Percentiles rank a stretch among this genome's conserved stretches.
phyloP scores from a whole-genome alignment of 805 yeast genomes.

The Saturnispora sanitii region DNA sequence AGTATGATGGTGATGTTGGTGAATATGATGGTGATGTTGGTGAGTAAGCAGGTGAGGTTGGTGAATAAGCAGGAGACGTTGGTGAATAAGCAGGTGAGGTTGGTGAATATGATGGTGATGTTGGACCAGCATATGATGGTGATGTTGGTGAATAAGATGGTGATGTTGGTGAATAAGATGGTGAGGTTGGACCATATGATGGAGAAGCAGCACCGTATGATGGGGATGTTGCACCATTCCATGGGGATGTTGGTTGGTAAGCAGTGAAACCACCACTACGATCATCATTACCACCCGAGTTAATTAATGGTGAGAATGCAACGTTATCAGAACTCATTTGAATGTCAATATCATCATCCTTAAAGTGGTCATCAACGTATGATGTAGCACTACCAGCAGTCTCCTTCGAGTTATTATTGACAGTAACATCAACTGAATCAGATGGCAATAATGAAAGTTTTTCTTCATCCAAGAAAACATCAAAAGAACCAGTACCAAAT shows the following conservation, averaged over 20 bases:
- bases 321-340: conserved; percentile 45
- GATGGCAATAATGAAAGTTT: conserved; percentile 59
- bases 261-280: conserved; percentile 71
- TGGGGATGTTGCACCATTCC: conserved; percentile 44
- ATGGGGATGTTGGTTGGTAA: conserved; percentile 46
- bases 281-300: conserved; percentile 72
- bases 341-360: conserved; percentile 43
- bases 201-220: conserved; percentile 37
- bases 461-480: conserved; percentile 87
- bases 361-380: conserved; percentile 62
- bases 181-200: conserved; percentile 46
- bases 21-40: conserved; percentile 67
- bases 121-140: conserved; percentile 57
- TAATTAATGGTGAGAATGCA: conserved; percentile 88
- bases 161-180: conserved; percentile 43
- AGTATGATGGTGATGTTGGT: conserved; percentile 71
- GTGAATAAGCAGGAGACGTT: conserved; percentile 63
- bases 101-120: conserved; percentile 66
- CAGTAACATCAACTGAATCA: conserved; percentile 31
- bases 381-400: conserved; percentile 87
- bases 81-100: conserved; percentile 56
- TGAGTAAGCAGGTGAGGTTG: conserved; percentile 59
- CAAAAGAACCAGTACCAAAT: conserved; percentile 96
- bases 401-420: conserved; percentile 33
- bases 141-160: conserved; percentile 47